These are phyloP conservation scores for Fusarium multiceps DNA, from an alignment of 2,329 filamentous ascomycete species.

Conservation along the genomic window DNA sequence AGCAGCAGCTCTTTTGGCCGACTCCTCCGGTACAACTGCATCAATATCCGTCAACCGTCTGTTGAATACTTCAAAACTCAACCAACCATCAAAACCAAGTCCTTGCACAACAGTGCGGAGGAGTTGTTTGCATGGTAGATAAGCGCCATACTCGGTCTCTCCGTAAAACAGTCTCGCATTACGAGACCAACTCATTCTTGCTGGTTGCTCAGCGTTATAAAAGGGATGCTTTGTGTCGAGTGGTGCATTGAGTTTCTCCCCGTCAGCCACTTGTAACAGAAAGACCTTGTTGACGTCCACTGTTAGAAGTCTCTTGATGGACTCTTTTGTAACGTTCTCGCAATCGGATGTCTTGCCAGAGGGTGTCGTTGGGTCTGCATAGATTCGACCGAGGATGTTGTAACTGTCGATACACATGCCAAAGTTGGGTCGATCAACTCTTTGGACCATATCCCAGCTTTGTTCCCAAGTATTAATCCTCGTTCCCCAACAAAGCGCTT, in stretches of 20 bases:
- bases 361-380: slow-evolving; percentile 71
- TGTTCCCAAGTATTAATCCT: slow-evolving; percentile 77
- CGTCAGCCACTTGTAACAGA: slow-evolving; percentile 82
- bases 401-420: slow-evolving; percentile 83
- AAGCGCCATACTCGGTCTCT: slow-evolving; percentile 71
- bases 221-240: slow-evolving; percentile 62
- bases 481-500: slow-evolving; percentile 79
- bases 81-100: slow-evolving; percentile 74
- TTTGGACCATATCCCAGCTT: slow-evolving; percentile 74
- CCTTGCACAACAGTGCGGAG: slow-evolving; percentile 70
- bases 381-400: slow-evolving; percentile 78
- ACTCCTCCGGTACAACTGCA: slow-evolving; percentile 69
- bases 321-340: slow-evolving; percentile 64
- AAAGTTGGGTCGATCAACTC: slow-evolving; percentile 76
- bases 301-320: slow-evolving; percentile 64
- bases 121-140: slow-evolving; percentile 73
- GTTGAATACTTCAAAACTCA: slow-evolving; percentile 77
- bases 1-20: slow-evolving; percentile 68
- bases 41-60: slow-evolving; percentile 53
- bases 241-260: slow-evolving; percentile 69
- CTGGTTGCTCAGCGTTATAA: slow-evolving; percentile 50
- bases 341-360: slow-evolving; percentile 65
- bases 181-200: slow-evolving; percentile 79
- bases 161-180: slow-evolving; percentile 72
- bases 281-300: slow-evolving; percentile 75